Evolutionary conservation across 1,284 basidiomycete species (phyloP).

Genomic region (Heterobasidion occidentale): DNA sequence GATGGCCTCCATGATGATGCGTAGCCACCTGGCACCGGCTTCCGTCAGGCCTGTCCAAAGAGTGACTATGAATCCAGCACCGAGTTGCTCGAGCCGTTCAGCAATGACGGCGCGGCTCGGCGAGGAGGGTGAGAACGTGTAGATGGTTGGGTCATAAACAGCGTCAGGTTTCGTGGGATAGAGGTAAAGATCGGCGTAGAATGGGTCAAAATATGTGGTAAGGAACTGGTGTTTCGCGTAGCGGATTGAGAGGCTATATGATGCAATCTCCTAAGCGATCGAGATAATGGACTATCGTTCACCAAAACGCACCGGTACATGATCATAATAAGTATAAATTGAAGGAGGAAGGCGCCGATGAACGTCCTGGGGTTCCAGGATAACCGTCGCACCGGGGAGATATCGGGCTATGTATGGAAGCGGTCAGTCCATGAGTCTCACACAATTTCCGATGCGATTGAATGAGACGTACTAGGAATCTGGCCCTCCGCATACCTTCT

Average conservation of each 20-base stretch:
- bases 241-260: slow-evolving; percentile 27
- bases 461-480: slow-evolving; percentile 22
- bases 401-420: slow-evolving; percentile 9
- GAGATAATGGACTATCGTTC: neutral
- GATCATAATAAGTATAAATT: slow-evolving; percentile 22
- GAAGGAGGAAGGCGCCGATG: slow-evolving; percentile 16
- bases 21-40: slow-evolving; percentile 20
- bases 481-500: slow-evolving; percentile 28
- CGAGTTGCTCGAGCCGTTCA: slow-evolving; percentile 15
- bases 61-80: slow-evolving; percentile 21
- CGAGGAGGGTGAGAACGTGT: slow-evolving; percentile 17
- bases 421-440: neutral
- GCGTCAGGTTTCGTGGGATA: slow-evolving; percentile 41
- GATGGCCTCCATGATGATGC: slow-evolving; percentile 23
- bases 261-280: neutral
- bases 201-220: slow-evolving; percentile 65
- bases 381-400: slow-evolving; percentile 8
- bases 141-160: slow-evolving; percentile 23
- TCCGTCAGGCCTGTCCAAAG: slow-evolving; percentile 21
- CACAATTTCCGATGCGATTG: neutral
- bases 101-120: slow-evolving; percentile 18
- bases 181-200: slow-evolving; percentile 59
- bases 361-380: slow-evolving; percentile 13
- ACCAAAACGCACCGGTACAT: slow-evolving; percentile 26
- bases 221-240: slow-evolving; percentile 39